Evolutionary conservation across 805 yeast species (phyloP), one percentile per base, ranked within the genome.

Genomic region (Kluyveromyces lactis): DNA sequence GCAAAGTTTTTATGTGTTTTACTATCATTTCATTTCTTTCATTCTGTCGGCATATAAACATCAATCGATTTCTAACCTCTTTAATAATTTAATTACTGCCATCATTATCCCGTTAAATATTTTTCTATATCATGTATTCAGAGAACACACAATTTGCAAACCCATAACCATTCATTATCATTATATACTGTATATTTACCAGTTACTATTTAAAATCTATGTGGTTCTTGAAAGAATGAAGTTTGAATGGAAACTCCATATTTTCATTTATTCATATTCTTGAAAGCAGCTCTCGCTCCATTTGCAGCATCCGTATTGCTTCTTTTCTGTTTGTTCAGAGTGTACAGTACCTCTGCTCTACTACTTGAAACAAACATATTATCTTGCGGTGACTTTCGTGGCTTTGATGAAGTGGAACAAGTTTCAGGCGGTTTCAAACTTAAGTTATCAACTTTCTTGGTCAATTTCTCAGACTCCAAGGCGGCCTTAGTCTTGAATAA

Each of bases 401-500:
- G 35, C 17, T 34, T 36, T 4, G 19, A 28, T 23, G 42, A 12
- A 9, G 43, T 12, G 7, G 42, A 29, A n/a, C 41, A 26, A 16
- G 41, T 13, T 26, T 19, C 16, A n/a, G 37, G n/a, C 15, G 48
- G 31, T 8, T 19, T 41, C 26, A 49, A 13, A 6, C 39, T 30
- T 16, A 50, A 41, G 4, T 41, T 40, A 9, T 39, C 34, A 15
- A 51, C 33, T 17, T 39, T 39, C 11, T 46, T 40, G 11, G 36
- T 30, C 18, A 44, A 12, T 18, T 38, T 39, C 27, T 47, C 43
- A n/a, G 50, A 60, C 53, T 55, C 69, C 34, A 73, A 61, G 50
- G 79, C 51, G 36, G 79, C 77, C 48, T 81, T 78, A 2, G 86
- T 84, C 46, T 73, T 72, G 46, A 82, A 62, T 42, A 82, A 66